Evolutionary conservation across 805 yeast species (phyloP), one percentile per base, ranked within the genome.

Genomic region (Danielia reshetovae): DNA sequence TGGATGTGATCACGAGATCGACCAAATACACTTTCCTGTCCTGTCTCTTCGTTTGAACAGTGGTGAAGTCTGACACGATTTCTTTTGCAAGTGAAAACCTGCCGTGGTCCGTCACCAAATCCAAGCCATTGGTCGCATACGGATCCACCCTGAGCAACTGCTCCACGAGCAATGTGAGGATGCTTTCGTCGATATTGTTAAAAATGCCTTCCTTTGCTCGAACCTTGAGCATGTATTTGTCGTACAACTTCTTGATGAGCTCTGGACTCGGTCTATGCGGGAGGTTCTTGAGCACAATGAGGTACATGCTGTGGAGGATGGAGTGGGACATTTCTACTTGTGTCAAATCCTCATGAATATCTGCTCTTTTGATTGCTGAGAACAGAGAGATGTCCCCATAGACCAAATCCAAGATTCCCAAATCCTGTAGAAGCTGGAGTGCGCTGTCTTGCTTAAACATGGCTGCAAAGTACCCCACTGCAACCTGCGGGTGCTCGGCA

Each of bases 401-500:
- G 2, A 55, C 39, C 3, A 55, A 25, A 3, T 55, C 54, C 16
- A 64, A 39, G 15, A 65, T 21, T 18, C 51, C 41, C 18, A 64
- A 39, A 3, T 57, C 53, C 26, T 59, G 52, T 10, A 66, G 45
- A 2, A 56, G 33, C 3, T 46, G 33, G 9, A 55, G 43, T 0
- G 53, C 52, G 1, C 27, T 30, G 15, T 29, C 35, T 7, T 38
- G 39, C 24, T 24, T 17, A 36, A 57, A 64, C 13, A 62, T 38
- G 1, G 65, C 48, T 0, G 57, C 54, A 21, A 56, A 53, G 44
- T 67, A 67, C 2, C 70, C 72, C 4, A 61, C 45, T 4, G 64
- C 43, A 4, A 64, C 52, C 23, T 62, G 56, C 2, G 70, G 70
- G 5, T 60, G 52, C 6, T 38, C 36, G 0, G 59, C 48, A 35